Evolutionary conservation across 2,329 filamentous ascomycete genomes (phyloP), one percentile per base, ranked within the genome.

Genomic region (Botrytis sinoallii): DNA sequence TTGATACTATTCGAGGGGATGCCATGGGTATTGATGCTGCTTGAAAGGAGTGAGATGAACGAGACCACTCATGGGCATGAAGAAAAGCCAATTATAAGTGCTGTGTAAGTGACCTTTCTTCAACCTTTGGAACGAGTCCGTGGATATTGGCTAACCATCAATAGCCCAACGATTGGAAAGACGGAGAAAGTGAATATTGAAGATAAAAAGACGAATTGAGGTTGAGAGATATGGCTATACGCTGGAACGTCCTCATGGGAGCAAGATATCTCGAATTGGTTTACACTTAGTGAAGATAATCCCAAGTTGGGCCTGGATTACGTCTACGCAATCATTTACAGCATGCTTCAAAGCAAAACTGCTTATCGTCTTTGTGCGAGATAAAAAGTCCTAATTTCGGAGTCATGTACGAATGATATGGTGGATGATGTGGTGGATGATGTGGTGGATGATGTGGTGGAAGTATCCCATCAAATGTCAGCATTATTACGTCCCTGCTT

Each of bases 1-100:
- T 60, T 79, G 48, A 18, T 71, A 1, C 42, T 74, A 18, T 79
- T 79, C 74, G 76, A 73, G 32, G n/a, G 76, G 65, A 80, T 81
- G 79, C 79, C 79, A 42, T 71, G 70, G 44, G 20, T 78, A 63
- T 55, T 78, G 64, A 80, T 81, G 80, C 46, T 77, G 70, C 70
- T 83, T 75, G 63, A 80, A 76, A 76, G 79, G 80, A 48, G 79
- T 77, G 32, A 81, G 79, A 71, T 80, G 79, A 44, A 61, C 40
- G 72, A 81, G 71, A 72, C 73, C n/a, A 57, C 40, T 38, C 78
- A 77, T 81, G 82, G 12, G 77, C 73, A 77, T 74, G 76, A 71
- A 66, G 75, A 75, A 52, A 78, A 78, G 73, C 35, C 57, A 10
- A 67, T 77, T 55, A 44, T 38, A 22, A 59, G 35, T 57, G 77